Base-by-base conservation (phyloP, 495 filamentous ascomycete genomes). In the Aspergillus funiculosus region DNA sequence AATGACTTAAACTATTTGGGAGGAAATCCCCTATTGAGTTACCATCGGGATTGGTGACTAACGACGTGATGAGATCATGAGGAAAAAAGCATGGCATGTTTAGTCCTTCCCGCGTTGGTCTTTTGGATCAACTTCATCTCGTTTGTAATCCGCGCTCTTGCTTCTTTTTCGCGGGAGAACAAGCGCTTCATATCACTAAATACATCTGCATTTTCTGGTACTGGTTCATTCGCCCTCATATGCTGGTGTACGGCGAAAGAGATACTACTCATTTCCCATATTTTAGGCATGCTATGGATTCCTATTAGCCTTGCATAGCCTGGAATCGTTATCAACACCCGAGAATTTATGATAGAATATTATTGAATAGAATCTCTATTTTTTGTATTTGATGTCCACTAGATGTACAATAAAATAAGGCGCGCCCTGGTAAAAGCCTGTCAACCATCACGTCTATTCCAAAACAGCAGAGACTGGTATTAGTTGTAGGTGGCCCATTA, bases 1-100 rank as follows among this genome's bases (percentile, higher is more conserved):
- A 9, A 82, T 81, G 70, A 69, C 67, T 29, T 79, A 66, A 41
- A 50, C 25, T n/a, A 18, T 26, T 27, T 5, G 13, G 19, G 30
- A 19, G 29, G 24, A 35, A 36, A 46, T 21, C 20, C 19, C 25
- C 25, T 11, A 22, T 39, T 5, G 24, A 45, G 10, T 43, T 39
- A 32, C 48, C 27, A 24, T 52, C n/a, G 46, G 47, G 31, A 32
- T 29, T 19, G 38, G 46, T 43, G 37, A 39, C 17, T 27, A 17
- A 41, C 41, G 15, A 51, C 46, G 28, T 58, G 54, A 70, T 60
- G 65, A 59, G 67, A 70, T 59, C 61, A 70, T 58, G 67, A 70
- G 59, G 46, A 51, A 46, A 45, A 49, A 51, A 48, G 19, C 14
- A 26, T n/a, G n/a, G 20, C 20, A 20, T 21, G 7, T 40, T 51